These are phyloP conservation scores for Crepidotus variabilis DNA, from an alignment of 768 basidiomycete species.

Conservation along the genomic window DNA sequence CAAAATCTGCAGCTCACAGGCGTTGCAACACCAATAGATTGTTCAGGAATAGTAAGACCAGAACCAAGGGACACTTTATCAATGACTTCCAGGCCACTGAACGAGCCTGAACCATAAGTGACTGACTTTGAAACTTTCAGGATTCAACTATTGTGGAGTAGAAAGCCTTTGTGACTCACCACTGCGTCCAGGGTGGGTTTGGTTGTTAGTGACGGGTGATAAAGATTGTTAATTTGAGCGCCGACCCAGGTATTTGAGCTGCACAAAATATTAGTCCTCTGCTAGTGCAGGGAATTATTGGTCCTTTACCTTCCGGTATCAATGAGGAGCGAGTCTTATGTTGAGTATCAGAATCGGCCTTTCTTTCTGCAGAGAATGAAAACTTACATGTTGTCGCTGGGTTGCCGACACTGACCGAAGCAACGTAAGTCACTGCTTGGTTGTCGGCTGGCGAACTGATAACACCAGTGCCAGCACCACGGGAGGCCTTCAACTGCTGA, in stretches of 20 bases:
- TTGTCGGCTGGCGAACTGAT: slow-evolving; percentile 37
- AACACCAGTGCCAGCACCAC: slow-evolving; percentile 23
- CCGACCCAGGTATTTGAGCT: slow-evolving; percentile 76
- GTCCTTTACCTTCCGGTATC: slow-evolving; percentile 53
- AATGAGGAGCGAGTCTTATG: slow-evolving; percentile 42
- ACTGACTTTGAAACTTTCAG: slow-evolving; percentile 27
- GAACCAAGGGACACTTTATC: slow-evolving; percentile 51
- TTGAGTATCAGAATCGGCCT: background rate
- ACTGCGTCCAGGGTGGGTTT: slow-evolving; percentile 40
- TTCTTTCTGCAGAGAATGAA: background rate
- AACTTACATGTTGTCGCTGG: slow-evolving; percentile 49
- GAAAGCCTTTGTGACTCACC: slow-evolving; percentile 11
- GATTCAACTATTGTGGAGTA: background rate
- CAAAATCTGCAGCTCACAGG: slow-evolving; percentile 8
- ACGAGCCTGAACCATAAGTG: slow-evolving; percentile 57
- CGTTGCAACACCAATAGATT: slow-evolving; percentile 65
- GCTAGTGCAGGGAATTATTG: background rate
- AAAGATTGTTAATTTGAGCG: slow-evolving; percentile 35
- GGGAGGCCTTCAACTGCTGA: slow-evolving; percentile 31
- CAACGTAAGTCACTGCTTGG: slow-evolving; percentile 39
- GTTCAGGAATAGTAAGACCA: slow-evolving; percentile 45
- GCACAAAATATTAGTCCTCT: background rate
- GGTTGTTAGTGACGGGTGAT: slow-evolving; percentile 47
- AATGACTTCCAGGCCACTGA: slow-evolving; percentile 27
- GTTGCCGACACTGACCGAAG: slow-evolving; percentile 48